A percentile compares a stretch with the other conserved stretches of the same genome.
phyloP scores from a whole-genome alignment of 148 eudicot species.

The Persicaria tinctoria region DNA sequence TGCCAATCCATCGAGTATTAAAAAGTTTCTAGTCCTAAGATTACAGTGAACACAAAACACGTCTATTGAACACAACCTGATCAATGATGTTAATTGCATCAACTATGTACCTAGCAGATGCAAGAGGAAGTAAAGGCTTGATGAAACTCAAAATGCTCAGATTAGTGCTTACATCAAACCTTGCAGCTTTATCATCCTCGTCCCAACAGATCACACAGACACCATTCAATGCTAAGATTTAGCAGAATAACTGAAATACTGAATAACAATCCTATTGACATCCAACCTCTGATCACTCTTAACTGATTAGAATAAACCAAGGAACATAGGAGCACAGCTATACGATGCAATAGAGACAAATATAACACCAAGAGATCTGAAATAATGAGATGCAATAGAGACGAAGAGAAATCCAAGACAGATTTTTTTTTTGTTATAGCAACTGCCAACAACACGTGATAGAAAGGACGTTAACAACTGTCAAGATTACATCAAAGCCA shows the following conservation, averaged over 20 bases:
- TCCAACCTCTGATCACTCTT: not conserved
- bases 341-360: not conserved
- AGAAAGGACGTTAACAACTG: not conserved
- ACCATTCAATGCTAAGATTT: too few relatives aligned
- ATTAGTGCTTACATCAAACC: not conserved
- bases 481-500: not conserved
- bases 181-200: not conserved
- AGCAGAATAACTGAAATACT: too few relatives aligned
- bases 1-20: not conserved
- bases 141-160: not conserved
- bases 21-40: not conserved
- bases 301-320: not conserved
- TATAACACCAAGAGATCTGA: too few relatives aligned
- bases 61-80: not conserved
- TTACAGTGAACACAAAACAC: not conserved
- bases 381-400: not conserved
- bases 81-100: not conserved
- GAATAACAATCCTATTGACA: too few relatives aligned
- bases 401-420: not conserved
- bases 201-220: not conserved
- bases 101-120: not conserved
- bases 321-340: not conserved
- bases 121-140: not conserved
- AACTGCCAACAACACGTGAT: not conserved
- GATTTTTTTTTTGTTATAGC: not conserved